Evolutionary conservation across 2,329 filamentous ascomycete genomes (phyloP).

Genomic region (Ophiostoma piceae): DNA sequence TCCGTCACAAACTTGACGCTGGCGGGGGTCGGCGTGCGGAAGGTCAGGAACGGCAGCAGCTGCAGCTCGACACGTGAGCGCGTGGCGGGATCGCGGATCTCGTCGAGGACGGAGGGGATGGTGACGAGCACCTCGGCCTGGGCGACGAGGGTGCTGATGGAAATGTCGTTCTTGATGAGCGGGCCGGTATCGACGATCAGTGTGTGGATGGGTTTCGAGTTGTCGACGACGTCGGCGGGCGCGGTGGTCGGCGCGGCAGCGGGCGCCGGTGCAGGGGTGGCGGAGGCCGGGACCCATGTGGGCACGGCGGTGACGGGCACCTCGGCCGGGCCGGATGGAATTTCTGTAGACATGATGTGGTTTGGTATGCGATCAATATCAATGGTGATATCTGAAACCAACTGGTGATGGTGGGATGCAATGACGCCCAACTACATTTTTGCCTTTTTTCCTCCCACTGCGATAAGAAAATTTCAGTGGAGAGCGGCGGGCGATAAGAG

Average conservation of each 20-base stretch:
- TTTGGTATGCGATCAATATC: background rate
- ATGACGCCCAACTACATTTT: slow-evolving; percentile 17
- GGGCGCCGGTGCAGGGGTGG: background rate
- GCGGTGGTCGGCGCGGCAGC: background rate
- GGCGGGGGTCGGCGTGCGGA: slow-evolving; percentile 67
- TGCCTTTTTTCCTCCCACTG: slow-evolving; percentile 21
- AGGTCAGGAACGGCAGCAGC: slow-evolving; percentile 75
- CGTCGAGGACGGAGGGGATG: slow-evolving; percentile 76
- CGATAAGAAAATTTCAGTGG: slow-evolving; percentile 21
- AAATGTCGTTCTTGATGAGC: slow-evolving; percentile 86
- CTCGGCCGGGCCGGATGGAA: background rate
- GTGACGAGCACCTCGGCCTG: slow-evolving; percentile 75
- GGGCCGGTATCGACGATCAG: slow-evolving; percentile 88
- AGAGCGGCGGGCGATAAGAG: slow-evolving; percentile 10
- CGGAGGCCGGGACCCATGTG: slow-evolving; percentile 8
- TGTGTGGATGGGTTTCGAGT: slow-evolving; percentile 66
- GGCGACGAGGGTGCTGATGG: slow-evolving; percentile 72
- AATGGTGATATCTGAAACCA: background rate
- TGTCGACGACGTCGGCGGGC: background rate
- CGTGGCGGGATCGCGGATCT: slow-evolving; percentile 82
- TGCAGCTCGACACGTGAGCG: slow-evolving; percentile 76
- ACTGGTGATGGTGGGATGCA: slow-evolving; percentile 1
- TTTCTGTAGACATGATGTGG: background rate
- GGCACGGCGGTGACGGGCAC: slow-evolving; percentile 12
- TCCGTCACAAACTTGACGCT: slow-evolving; percentile 75